Percentiles rank a stretch among this genome's conserved stretches.
These are phyloP conservation scores for Cadophora gregata DNA, from an alignment of 2,329 filamentous ascomycete genomes.

Conservation along the genomic window DNA sequence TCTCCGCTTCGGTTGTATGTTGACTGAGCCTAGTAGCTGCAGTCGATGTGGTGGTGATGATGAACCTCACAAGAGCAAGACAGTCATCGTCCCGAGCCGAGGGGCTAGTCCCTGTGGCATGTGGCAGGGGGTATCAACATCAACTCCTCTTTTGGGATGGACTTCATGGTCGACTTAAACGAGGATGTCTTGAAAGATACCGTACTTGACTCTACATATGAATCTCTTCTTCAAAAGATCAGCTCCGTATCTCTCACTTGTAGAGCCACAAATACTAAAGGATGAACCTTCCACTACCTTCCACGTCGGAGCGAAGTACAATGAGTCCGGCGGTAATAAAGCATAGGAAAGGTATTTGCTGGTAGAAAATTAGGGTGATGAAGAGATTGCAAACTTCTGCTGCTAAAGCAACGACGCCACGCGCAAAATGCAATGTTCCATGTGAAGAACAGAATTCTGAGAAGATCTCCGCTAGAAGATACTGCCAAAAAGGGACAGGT, in stretches of 20 bases:
- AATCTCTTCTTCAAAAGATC: background rate
- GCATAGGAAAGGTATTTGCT: too few species aligned
- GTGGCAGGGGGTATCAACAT: background rate
- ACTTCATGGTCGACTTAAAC: background rate
- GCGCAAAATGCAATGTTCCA: too few species aligned
- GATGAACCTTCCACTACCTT: too few species aligned
- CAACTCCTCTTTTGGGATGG: background rate
- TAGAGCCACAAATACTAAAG: too few species aligned
- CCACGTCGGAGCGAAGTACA: too few species aligned
- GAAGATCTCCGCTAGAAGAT: too few species aligned
- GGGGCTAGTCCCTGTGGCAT: background rate
- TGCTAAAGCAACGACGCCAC: too few species aligned
- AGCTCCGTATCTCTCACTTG: background rate
- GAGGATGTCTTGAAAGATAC: background rate
- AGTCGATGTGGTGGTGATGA: background rate
- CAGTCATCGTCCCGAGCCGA: constrained; percentile 8
- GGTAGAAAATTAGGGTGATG: too few species aligned
- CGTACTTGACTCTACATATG: background rate
- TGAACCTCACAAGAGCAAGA: background rate
- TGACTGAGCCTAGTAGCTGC: constrained; percentile 5
- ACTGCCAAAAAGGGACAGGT: too few species aligned
- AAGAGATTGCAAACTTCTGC: too few species aligned
- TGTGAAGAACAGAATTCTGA: too few species aligned
- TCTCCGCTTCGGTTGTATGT: constrained; percentile 6
- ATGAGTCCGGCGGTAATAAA: too few species aligned